Base-by-base conservation (phyloP, 2,329 filamentous ascomycete species). In the Ophiocordyceps camponoti-leonardi region DNA sequence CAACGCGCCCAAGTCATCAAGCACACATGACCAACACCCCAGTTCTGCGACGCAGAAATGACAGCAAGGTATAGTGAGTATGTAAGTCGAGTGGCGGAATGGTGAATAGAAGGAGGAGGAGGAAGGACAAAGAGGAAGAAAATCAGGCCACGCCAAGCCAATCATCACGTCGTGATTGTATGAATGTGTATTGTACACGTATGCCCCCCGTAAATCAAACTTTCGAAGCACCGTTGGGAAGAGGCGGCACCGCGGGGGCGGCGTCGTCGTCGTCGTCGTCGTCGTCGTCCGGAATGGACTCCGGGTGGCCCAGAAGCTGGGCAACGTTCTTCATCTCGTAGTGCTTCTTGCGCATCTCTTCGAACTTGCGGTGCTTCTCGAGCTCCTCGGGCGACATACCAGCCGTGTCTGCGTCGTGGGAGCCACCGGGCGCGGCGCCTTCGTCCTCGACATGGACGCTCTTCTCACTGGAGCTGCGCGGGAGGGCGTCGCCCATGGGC, bases 321-420 rank as follows among this genome's bases (percentile, higher is more conserved):
- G 92, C 94, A 48, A 95, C 87, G 58, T 92, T 83, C 67, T 78
- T 86, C 92, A 98, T 98, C 72, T 98, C 92, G 65, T 98, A 98
- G 65, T 98, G 92, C 69, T 81, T 90, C 79, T 92, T 95, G 58
- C 92, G 77, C 69, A 86, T 73, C 66, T 85, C 73, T 67, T 95
- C 88, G 61, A 98, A 98, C 60, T 83, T 79, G 58, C 75, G 77
- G 64, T 98, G 92, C 71, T 96, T 95, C 68, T 92, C 86, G 50
- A 71, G 71, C 60, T 94, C 88, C 61, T 94, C 86, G 40, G 73
- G 65, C 47, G 67, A 76, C 56, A 79, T 61, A 33, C 73, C 73
- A 20, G 66, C 59, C 56, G 68, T 52, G 23, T 71, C 68, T 44
- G 72, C 73, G 41, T 78, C 73, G 46, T 37, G 35, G 6, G 35